A percentile compares a stretch with the other conserved stretches of the same genome.
Conservation (phyloP, 1,139 yeast species). For the Candida sanyaensis region DNA sequence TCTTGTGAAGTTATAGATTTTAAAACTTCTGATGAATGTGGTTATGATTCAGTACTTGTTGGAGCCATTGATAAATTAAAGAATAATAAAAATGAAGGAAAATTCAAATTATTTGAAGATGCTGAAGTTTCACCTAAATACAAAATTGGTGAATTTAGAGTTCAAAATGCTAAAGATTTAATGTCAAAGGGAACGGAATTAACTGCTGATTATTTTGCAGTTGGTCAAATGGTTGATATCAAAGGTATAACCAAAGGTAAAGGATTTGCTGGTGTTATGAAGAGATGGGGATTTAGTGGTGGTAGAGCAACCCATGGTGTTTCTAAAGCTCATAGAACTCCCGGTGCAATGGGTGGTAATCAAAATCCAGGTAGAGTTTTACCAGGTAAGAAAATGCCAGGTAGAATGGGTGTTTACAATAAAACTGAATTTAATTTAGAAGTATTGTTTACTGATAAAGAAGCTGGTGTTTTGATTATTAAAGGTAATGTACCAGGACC, state of each 20-base stretch:
- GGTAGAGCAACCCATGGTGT: slow-evolving; percentile 96
- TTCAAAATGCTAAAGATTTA: slow-evolving; percentile 63
- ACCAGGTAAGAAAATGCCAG: slow-evolving; percentile 98
- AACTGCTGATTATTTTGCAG: slow-evolving; percentile 79
- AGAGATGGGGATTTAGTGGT: slow-evolving; percentile 91
- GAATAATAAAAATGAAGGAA: slow-evolving; percentile 54
- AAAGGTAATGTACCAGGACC: slow-evolving; percentile 95
- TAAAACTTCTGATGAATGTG: slow-evolving; percentile 68
- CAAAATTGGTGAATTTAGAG: slow-evolving; percentile 74
- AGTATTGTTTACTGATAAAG: slow-evolving; percentile 79
- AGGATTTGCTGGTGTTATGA: slow-evolving; percentile 99
- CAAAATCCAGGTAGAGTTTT: slow-evolving; percentile 95
- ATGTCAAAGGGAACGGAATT: slow-evolving; percentile 78
- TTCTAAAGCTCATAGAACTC: slow-evolving; percentile 89
- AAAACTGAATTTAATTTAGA: slow-evolving; percentile 76
- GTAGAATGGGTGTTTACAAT: slow-evolving; percentile 84
- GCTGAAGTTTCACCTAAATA: slow-evolving; percentile 87
- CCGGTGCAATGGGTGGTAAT: slow-evolving; percentile 96
- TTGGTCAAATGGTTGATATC: slow-evolving; percentile 83
- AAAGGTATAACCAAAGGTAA: slow-evolving; percentile 86
- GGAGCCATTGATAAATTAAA: slow-evolving; percentile 80
- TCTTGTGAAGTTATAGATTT: slow-evolving; percentile 82
- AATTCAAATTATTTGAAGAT: slow-evolving; percentile 76
- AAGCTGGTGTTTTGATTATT: slow-evolving; percentile 75
- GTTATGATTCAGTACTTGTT: slow-evolving; percentile 82